Evolutionary conservation across 345 rosid species (phyloP), one percentile per base, ranked within the genome.

Genomic region (Capsella bursapastoris): DNA sequence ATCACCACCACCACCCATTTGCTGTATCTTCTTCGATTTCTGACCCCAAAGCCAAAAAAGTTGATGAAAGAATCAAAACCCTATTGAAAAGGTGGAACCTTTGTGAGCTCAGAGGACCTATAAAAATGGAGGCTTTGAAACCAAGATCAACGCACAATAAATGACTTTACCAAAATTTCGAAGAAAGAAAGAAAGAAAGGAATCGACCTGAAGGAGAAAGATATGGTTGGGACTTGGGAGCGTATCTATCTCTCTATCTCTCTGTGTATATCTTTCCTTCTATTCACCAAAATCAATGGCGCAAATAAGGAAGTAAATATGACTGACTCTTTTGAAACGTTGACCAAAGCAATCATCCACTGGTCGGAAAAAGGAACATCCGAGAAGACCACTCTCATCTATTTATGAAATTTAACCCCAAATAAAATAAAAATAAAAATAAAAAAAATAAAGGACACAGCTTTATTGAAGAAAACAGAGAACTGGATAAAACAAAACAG

Each of bases 341-440:
- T 62, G 69, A 62, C 76, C 62, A 72, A 72, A 63, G 8, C 47
- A 62, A 62, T 72, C 70, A 72, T 52, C 70, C 2, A 63, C 76
- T 64, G 76, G 76, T 72, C 76, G 64, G 76, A 72, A 72, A 63
- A 62, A 50, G 55, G 76, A 51, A 72, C 76, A 41, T n/a, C 63
- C 56, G 10, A 63, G 45, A 72, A 52, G 53, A 52, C 63, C 3
- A 12, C 27, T 62, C 63, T 72, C 27, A 55, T 72, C 63, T 48
- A 3, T 16, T 7, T 47, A 4, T 43, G 2, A 43, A 43, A 43
- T 13, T 13, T 5, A 43, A 13, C 35, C 1, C 1, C 6, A 4
- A 32, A 1, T 4, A 31, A 31, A 31, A 31, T 4, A 0, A 11
- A 41, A 43, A 43, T 43, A 10, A 40, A 5, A n/a, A 6, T 7